Evolutionary conservation across 345 rosid species (phyloP), one percentile per base, ranked within the genome.

Genomic region (Eucalyptus coolabah): DNA sequence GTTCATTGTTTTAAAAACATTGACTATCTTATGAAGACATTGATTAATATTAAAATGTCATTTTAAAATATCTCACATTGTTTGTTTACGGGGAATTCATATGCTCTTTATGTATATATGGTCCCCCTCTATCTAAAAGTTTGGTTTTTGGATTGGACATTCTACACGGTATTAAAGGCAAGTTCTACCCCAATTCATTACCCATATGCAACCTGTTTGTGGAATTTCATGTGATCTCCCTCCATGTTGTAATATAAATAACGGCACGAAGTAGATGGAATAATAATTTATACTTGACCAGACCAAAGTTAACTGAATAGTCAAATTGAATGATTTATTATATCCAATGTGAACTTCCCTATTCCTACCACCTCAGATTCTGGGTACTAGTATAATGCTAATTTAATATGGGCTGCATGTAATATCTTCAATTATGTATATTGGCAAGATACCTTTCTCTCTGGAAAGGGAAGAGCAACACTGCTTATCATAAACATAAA

Each of bases 221-320:
- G 30, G 12, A 59, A 4, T 24, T 59, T 59, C 30, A 26, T 11
- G n/a, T 26, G 65, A 26, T 5, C 65, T 59, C 65, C n/a, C 3
- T 24, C 65, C 13, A 5, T 23, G 65, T 11, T 59, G 11, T 59
- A 26, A 51, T 51, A 1, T 1, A 16, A 50, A 50, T 50, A 50
- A 50, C 4, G 21, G 2, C 23, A 51, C 2, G 0, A 51, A 51
- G 56, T 3, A 51, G 23, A 0, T 24, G 3, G 65, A 59, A 59
- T 26, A 2, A 24, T 59, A 10, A 59, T 59, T 59, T 59, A 10
- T 59, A 59, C 6, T 26, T 59, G 14, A 26, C n/a, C 6, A 1
- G 14, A 59, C 65, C 65, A 59, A 59, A 59, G 30, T 59, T 59
- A 59, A 59, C 5, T 21, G 28, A 54, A 51, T 51, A 51, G 56